These are phyloP conservation scores for Kluyveromyces dobzhanskii DNA, from an alignment of 805 yeast genomes.

Conservation along the genomic window DNA sequence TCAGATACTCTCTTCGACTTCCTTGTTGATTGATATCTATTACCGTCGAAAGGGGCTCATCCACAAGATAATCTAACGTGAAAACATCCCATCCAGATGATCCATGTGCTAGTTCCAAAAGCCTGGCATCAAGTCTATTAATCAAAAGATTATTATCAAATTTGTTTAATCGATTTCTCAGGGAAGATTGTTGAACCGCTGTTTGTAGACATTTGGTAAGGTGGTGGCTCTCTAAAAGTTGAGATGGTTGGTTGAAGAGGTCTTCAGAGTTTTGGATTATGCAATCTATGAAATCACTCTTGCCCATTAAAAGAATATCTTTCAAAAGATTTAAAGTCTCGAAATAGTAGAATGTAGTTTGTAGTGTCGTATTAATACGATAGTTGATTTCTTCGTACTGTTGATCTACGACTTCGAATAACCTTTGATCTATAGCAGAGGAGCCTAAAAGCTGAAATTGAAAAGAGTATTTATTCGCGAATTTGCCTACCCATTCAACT, in stretches of 20 bases:
- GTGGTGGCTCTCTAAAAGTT: slow-evolving; percentile 53
- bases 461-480: slow-evolving; percentile 25
- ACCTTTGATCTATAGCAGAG: slow-evolving; percentile 7
- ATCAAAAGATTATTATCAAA: slow-evolving; percentile 33
- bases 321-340: slow-evolving; percentile 56
- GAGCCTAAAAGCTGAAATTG: slow-evolving; percentile 9
- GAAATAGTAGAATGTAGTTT: slow-evolving; percentile 39
- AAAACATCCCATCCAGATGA: slow-evolving; percentile 88
- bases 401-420: slow-evolving; percentile 30
- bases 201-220: slow-evolving; percentile 57
- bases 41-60: slow-evolving; percentile 44
- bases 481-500: slow-evolving; percentile 49
- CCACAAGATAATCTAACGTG: slow-evolving; percentile 66
- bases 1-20: slow-evolving; percentile 52
- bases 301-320: slow-evolving; percentile 58
- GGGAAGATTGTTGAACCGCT: slow-evolving; percentile 49
- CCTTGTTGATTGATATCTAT: slow-evolving; percentile 41
- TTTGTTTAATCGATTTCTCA: slow-evolving; percentile 32
- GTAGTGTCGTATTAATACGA: slow-evolving; percentile 42
- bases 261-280: slow-evolving; percentile 48
- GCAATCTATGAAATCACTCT: slow-evolving; percentile 74
- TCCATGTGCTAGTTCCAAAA: slow-evolving; percentile 65
- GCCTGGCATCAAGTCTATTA: slow-evolving; percentile 69
- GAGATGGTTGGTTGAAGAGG: slow-evolving; percentile 52
- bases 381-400: slow-evolving; percentile 48